Base-by-base conservation (phyloP, 345 rosid genomes). In the Arabidopsis thaliana region DNA sequence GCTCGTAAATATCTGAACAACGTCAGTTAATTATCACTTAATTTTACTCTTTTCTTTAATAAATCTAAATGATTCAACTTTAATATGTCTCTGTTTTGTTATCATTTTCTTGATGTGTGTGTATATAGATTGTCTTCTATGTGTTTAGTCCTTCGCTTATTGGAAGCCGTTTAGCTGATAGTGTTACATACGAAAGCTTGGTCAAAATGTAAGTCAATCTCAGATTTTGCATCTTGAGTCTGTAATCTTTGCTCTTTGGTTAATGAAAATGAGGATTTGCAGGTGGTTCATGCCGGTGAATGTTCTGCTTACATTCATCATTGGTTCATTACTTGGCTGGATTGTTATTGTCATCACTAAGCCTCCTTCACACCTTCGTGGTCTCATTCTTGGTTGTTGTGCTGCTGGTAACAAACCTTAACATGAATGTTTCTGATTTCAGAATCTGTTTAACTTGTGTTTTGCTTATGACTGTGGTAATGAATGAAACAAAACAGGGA, bases 271-370 rank as follows among this genome's bases (percentile, higher is more conserved):
- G 44, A 55, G 32, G 14, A n/a, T 20, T 46, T 58, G 50, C 34
- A 83, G 91, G 84, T 83, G 91, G 88, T 87, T 87, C 59, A 87
- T 87, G 91, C 91, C 88, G n/a, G 75, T 86, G 41, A 86, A 86
- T 82, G 79, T 83, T 51, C 73, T 84, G 23, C 58, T 84, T 4
- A 86, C 89, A 1, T 86, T 86, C 69, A n/a, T 86, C 3, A 75
- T 84, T 23, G 87, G 89, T 25, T 80, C 87, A 4, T 42, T 77
- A 6, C 49, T 86, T 0, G 87, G 84, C n/a, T 86, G 86, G 86
- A 28, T 84, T 45, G 81, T 84, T 32, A 64, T 80, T 52, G 62
- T 74, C 55, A 72, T 86, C 64, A 80, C 87, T 16, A 79, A 52
- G 48, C 76, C 88, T 55, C 90, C 88, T 20, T 37, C 59, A 0